Evolutionary conservation across 441 rosid genomes (phyloP).

Genomic region (Kokia cookei): DNA sequence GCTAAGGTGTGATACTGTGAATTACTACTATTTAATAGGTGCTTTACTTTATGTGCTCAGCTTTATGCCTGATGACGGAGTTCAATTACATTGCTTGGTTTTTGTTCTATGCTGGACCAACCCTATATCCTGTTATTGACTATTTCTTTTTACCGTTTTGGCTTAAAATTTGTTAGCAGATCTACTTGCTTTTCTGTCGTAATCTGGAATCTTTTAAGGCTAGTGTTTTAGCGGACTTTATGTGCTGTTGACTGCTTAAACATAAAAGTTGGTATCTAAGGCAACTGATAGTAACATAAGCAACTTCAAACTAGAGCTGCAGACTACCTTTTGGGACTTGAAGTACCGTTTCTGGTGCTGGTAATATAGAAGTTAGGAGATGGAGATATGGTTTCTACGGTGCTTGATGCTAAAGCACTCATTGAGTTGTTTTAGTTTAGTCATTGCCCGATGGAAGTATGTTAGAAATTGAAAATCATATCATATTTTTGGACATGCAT

Average conservation of each 20-base stretch:
- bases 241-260: not conserved
- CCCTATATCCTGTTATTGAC: not conserved
- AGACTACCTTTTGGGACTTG: not conserved
- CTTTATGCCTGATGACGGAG: not conserved
- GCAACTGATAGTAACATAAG: not conserved
- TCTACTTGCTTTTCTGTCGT: not conserved
- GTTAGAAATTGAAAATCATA: not conserved
- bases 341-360: not conserved
- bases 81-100: not conserved
- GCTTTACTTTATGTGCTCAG: not conserved
- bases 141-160: not conserved
- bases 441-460: not conserved
- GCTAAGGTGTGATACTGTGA: conserved; percentile 44
- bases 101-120: not conserved
- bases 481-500: not conserved
- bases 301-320: not conserved
- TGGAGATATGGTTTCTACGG: not conserved
- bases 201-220: not conserved
- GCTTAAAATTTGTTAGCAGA: not conserved
- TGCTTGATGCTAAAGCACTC: not conserved
- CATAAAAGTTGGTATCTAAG: not conserved
- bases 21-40: not conserved
- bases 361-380: not conserved
- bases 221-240: not conserved
- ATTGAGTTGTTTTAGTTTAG: not conserved